Percentiles rank a stretch among this genome's conserved stretches.
These are phyloP conservation scores for Lasiodiplodia gonubiensis DNA, from an alignment of 2,329 filamentous ascomycete genomes.

Conservation along the genomic window DNA sequence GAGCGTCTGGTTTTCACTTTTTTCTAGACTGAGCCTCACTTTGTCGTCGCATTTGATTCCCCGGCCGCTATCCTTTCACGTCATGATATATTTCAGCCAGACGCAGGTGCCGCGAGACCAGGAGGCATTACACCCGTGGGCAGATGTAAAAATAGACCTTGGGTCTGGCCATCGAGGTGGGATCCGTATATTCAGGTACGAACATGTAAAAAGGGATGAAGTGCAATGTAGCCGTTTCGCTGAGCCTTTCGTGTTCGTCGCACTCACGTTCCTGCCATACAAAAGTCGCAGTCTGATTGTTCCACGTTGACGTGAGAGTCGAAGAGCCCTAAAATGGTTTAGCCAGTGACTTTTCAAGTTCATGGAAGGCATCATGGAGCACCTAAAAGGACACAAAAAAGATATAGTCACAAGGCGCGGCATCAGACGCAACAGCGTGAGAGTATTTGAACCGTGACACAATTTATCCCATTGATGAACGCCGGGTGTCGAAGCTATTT, in stretches of 20 bases:
- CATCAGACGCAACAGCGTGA: neutral
- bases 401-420: neutral
- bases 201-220: neutral
- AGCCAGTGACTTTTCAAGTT: neutral
- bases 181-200: no score
- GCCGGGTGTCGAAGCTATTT: constrained; percentile 18
- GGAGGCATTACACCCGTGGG: neutral
- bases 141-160: neutral
- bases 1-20: neutral
- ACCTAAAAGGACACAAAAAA: neutral
- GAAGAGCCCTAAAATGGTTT: neutral
- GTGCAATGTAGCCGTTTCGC: neutral
- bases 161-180: no score
- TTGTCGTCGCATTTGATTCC: neutral
- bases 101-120: no score
- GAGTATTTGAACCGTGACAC: constrained; percentile 19
- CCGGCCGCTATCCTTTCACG: no score
- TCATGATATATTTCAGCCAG: no score
- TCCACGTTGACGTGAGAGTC: neutral
- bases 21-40: neutral
- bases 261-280: neutral
- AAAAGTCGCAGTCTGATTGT: neutral
- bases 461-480: constrained; percentile 27
- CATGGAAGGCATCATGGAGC: neutral
- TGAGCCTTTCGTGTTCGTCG: neutral